A percentile compares a stretch with the other conserved stretches of the same genome.
These are phyloP conservation scores for Lomentospora prolificans DNA, from an alignment of 2,329 filamentous ascomycete species.

Conservation along the genomic window DNA sequence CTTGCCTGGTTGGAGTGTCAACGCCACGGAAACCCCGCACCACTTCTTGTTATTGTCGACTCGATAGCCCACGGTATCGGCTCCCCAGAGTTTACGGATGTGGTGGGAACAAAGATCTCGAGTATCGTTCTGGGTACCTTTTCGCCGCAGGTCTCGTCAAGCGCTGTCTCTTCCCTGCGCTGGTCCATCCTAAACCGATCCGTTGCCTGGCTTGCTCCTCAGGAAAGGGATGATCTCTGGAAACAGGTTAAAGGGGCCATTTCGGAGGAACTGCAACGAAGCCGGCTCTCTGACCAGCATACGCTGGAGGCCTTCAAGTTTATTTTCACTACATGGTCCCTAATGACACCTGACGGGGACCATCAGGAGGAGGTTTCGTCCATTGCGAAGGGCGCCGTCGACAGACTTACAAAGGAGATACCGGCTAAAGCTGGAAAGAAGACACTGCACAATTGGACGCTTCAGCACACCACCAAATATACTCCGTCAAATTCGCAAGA, in stretches of 20 bases:
- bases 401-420: slow-evolving; percentile 21
- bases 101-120: slow-evolving; percentile 27
- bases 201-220: slow-evolving; percentile 23
- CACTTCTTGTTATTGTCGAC: slow-evolving; percentile 32
- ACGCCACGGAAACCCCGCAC: slow-evolving; percentile 18
- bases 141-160: slow-evolving; percentile 18
- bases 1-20: slow-evolving; percentile 31
- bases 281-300: slow-evolving; percentile 22
- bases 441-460: background rate
- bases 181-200: slow-evolving; percentile 29
- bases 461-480: background rate
- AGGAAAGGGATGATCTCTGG: slow-evolving; percentile 24
- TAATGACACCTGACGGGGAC: slow-evolving; percentile 25
- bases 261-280: slow-evolving; percentile 22
- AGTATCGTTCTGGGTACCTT: slow-evolving; percentile 21
- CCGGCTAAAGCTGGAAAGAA: slow-evolving; percentile 15
- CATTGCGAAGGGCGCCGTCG: slow-evolving; percentile 23
- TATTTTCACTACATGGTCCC: slow-evolving; percentile 26
- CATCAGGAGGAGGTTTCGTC: slow-evolving; percentile 19
- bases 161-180: slow-evolving; percentile 23
- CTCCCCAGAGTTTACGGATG: slow-evolving; percentile 32
- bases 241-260: slow-evolving; percentile 21
- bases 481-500: background rate
- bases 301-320: slow-evolving; percentile 32
- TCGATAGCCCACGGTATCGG: slow-evolving; percentile 31